phyloP scores from a whole-genome alignment of 306 rosid species.

The Cicer cuneatum region DNA sequence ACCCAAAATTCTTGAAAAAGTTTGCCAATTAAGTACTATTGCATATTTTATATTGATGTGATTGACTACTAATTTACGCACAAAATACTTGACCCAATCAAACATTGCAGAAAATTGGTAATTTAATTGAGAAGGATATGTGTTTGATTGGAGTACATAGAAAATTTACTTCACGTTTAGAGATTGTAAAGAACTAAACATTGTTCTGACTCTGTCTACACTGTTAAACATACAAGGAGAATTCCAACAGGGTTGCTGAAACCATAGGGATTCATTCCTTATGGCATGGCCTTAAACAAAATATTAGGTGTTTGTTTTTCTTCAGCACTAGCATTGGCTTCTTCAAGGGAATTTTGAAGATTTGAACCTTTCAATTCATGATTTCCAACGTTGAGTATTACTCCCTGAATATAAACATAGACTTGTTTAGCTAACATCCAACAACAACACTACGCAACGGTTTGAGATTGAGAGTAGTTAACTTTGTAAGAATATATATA shows the following conservation, averaged over 20 bases:
- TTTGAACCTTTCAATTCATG: slow-evolving; percentile 46
- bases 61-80: slow-evolving; percentile 35
- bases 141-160: too few species aligned
- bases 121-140: too few species aligned
- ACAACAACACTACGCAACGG: background rate
- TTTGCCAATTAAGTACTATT: background rate
- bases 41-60: background rate
- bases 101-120: background rate
- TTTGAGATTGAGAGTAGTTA: slow-evolving; percentile 1
- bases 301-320: too few species aligned
- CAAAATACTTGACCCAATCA: slow-evolving; percentile 30
- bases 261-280: background rate
- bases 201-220: background rate
- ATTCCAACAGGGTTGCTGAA: background rate
- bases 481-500: background rate
- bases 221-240: slow-evolving; percentile 1
- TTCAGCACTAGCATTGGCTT: too few species aligned
- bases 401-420: slow-evolving; percentile 41
- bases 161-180: too few species aligned
- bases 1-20: slow-evolving; percentile 19
- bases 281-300: too few species aligned
- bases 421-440: background rate
- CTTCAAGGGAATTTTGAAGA: too few species aligned
- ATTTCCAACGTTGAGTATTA: slow-evolving; percentile 20
- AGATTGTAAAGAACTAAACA: too few species aligned